Percentiles rank a stretch among this genome's conserved stretches.
Evolutionary conservation across 208 protist genomes (phyloP).

Genomic region (Leishmania amazonensis): DNA sequence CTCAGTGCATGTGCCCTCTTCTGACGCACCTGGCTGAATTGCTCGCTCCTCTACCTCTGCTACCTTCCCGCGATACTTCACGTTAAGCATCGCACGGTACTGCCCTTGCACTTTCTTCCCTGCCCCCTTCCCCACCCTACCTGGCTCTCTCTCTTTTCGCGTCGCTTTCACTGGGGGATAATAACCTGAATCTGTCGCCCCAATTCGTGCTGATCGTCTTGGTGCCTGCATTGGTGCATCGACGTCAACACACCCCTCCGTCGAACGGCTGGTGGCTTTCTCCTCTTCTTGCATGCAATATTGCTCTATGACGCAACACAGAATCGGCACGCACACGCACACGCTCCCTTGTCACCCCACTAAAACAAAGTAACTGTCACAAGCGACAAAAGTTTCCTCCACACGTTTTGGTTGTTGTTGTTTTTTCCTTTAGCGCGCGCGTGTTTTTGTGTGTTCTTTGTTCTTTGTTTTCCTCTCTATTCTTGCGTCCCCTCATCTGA

Average conservation of each 20-base stretch:
- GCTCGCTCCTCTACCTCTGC: background rate
- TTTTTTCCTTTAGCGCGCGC: background rate
- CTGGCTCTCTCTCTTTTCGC: background rate
- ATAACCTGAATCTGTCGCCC: background rate
- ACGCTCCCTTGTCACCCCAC: background rate
- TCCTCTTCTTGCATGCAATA: background rate
- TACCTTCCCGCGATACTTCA: background rate
- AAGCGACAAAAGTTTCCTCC: background rate
- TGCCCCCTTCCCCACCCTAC: background rate
- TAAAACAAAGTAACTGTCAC: background rate
- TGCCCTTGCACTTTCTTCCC: background rate
- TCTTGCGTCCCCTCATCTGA: constrained; percentile 6
- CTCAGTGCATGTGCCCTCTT: background rate
- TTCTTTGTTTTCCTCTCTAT: constrained; percentile 11
- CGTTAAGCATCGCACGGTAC: background rate
- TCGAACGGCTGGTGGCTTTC: background rate
- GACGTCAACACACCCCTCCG: background rate
- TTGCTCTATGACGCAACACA: background rate
- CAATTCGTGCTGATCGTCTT: background rate
- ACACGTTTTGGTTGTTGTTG: background rate
- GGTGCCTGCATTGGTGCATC: background rate
- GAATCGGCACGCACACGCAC: background rate
- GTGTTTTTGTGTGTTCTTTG: background rate
- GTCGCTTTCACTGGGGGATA: background rate
- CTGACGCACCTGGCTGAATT: background rate